These are phyloP conservation scores for Cryptococcus deneoformans DNA, from an alignment of 1,284 basidiomycete genomes.

Conservation along the genomic window DNA sequence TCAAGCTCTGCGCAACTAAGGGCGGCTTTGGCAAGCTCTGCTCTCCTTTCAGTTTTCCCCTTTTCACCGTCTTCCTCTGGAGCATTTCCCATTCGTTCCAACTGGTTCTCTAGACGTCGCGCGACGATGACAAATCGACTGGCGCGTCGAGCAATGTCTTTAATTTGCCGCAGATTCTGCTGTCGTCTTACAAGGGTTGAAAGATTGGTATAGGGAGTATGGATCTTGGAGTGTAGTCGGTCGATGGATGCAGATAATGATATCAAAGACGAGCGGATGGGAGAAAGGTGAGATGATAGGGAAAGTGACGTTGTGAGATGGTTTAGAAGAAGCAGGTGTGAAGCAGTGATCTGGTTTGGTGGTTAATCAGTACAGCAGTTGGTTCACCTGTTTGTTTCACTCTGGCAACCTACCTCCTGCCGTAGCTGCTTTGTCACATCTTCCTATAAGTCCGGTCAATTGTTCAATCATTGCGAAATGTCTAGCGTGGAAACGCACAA, in stretches of 20 bases:
- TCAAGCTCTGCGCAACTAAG: conserved; percentile 79
- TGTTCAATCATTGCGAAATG: conserved; percentile 1
- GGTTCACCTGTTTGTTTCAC: too few relatives aligned
- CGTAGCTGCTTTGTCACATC: conserved; percentile 85
- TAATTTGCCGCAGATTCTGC: conserved; percentile 71
- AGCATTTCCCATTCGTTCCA: conserved; percentile 58
- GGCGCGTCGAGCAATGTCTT: conserved; percentile 75
- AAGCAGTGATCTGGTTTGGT: conserved; percentile 44
- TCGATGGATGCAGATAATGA: conserved; percentile 36
- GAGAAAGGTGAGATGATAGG: conserved; percentile 55
- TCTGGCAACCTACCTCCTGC: conserved; percentile 60
- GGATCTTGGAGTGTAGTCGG: conserved; percentile 79
- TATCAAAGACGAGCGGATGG: conserved; percentile 42
- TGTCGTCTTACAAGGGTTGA: conserved; percentile 67
- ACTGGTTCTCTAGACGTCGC: conserved; percentile 73
- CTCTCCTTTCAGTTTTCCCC: conserved; percentile 71
- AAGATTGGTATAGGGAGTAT: conserved; percentile 71
- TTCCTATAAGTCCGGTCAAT: conserved; percentile 51
- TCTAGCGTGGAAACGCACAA: conserved; percentile 46
- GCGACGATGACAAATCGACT: conserved; percentile 79
- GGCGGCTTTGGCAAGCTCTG: conserved; percentile 83
- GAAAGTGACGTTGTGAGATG: conserved; percentile 61
- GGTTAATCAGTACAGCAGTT: background rate
- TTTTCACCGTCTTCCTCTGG: conserved; percentile 28
- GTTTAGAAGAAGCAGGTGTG: conserved; percentile 48